phyloP scores from a whole-genome alignment of 345 rosid genomes.

The Gossypium mustelinum region DNA sequence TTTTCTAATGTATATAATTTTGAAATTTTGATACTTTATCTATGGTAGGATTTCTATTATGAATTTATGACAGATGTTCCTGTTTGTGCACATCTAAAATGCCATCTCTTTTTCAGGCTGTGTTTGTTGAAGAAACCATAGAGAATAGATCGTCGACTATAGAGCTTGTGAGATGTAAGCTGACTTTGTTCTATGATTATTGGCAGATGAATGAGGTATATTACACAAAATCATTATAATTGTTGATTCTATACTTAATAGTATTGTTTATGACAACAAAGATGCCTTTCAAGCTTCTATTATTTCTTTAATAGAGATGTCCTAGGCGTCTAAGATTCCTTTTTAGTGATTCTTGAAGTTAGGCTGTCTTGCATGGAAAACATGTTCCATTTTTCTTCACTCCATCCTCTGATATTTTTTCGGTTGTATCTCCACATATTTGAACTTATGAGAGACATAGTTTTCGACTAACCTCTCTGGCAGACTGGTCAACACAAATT shows the following conservation, averaged over 20 bases:
- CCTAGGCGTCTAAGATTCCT: not conserved
- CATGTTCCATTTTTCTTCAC: not conserved
- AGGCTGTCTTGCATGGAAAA: not conserved
- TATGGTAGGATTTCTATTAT: not conserved
- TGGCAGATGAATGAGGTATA: slow-evolving; percentile 93
- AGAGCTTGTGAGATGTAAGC: slow-evolving; percentile 71
- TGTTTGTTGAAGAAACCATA: slow-evolving; percentile 40
- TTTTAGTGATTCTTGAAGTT: not conserved
- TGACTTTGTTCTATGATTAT: slow-evolving; percentile 77
- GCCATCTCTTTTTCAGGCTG: slow-evolving; percentile 39
- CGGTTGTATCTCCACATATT: not conserved
- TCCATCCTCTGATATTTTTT: not conserved
- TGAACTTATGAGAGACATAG: not conserved
- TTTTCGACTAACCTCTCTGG: too few species aligned
- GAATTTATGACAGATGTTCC: not conserved
- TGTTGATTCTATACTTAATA: not conserved
- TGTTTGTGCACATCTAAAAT: slow-evolving; percentile 15
- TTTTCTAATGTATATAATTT: not conserved
- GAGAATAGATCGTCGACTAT: slow-evolving; percentile 32
- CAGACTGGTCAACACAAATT: not conserved
- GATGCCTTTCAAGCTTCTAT: not conserved
- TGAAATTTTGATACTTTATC: slow-evolving; percentile 5
- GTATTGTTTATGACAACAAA: not conserved
- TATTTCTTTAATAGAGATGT: not conserved
- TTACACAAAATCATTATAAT: not conserved